Percentiles rank a stretch among this genome's conserved stretches.
phyloP scores from a whole-genome alignment of 768 basidiomycete species.

The Kwoniella mangroviensis region DNA sequence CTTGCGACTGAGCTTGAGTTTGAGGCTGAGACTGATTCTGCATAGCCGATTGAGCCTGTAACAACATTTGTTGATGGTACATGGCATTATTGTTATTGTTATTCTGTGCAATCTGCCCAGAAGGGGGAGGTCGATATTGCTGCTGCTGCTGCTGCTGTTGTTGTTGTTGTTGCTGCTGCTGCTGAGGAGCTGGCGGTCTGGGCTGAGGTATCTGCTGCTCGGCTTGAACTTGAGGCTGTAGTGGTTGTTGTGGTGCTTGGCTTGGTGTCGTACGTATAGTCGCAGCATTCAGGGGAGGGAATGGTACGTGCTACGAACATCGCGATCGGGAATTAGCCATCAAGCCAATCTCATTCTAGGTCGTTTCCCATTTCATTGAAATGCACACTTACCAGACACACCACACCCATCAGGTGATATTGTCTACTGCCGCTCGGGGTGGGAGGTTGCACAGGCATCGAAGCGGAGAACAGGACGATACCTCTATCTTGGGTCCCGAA shows the following conservation, averaged over 20 bases:
- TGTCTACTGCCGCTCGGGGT: constrained; percentile 20
- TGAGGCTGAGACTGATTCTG: constrained; percentile 21
- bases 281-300: constrained; percentile 17
- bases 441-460: constrained; percentile 8
- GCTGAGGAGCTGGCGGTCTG: not conserved
- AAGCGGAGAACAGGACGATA: constrained; percentile 30
- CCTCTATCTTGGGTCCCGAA: constrained; percentile 33
- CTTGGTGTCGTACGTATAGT: constrained; percentile 1
- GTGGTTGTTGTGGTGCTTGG: constrained; percentile 10
- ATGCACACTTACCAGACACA: constrained; percentile 31
- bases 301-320: constrained; percentile 18
- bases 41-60: constrained; percentile 11
- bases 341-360: no score
- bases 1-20: constrained; percentile 12
- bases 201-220: constrained; percentile 14
- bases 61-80: constrained; percentile 17
- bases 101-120: constrained; percentile 16
- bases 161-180: constrained; percentile 10
- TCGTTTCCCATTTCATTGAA: not conserved
- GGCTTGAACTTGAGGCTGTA: constrained; percentile 2
- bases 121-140: constrained; percentile 19
- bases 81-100: constrained; percentile 11
- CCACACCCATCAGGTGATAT: constrained; percentile 31
- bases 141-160: constrained; percentile 17
- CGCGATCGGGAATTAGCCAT: no score